These are phyloP conservation scores for Fragosphaeria purpurea DNA, from an alignment of 2,329 filamentous ascomycete genomes.

Conservation along the genomic window DNA sequence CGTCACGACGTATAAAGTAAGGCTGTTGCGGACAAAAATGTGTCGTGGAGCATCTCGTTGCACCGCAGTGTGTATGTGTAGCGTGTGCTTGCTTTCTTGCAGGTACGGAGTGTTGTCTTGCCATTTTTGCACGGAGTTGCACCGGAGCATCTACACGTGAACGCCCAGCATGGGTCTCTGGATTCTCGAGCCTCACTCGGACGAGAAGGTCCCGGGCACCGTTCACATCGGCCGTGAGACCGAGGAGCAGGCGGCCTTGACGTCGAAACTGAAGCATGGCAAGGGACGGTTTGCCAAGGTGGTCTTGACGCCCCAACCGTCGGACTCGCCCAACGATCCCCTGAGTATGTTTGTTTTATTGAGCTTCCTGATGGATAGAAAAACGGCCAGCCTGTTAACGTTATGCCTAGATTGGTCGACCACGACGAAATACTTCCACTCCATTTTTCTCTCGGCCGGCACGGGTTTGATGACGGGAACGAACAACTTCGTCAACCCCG, in stretches of 20 bases:
- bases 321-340: slow-evolving; percentile 1
- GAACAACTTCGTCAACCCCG: slow-evolving; percentile 22
- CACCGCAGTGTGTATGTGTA: too few species aligned
- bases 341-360: neutral
- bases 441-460: slow-evolving; percentile 27
- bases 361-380: too few species aligned
- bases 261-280: slow-evolving; percentile 1
- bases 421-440: slow-evolving; percentile 27
- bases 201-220: slow-evolving; percentile 2
- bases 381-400: too few species aligned
- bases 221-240: neutral
- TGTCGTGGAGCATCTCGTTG: too few species aligned
- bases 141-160: too few species aligned
- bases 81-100: too few species aligned
- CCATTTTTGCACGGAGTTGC: too few species aligned
- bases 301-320: slow-evolving; percentile 1
- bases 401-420: neutral
- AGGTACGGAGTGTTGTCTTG: too few species aligned
- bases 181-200: slow-evolving; percentile 4
- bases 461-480: slow-evolving; percentile 22
- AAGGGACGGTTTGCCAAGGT: neutral
- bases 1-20: too few species aligned
- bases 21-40: too few species aligned
- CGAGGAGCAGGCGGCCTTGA: neutral
- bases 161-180: neutral